Evolutionary conservation across 305 asterid genomes (phyloP).

Genomic region (Solanum hybrid): DNA sequence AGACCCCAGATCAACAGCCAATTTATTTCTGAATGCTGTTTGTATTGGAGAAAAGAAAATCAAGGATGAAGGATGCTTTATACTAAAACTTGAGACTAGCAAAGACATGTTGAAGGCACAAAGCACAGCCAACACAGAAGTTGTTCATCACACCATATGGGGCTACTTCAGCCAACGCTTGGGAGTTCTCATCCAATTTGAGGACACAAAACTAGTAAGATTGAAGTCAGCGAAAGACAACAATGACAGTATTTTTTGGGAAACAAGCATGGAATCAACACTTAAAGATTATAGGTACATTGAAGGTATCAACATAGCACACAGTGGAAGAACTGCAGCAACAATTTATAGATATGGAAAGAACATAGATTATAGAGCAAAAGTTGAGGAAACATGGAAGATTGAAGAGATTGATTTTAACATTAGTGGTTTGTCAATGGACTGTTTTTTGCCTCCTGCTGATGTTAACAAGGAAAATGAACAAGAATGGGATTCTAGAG

Average conservation of each 20-base stretch:
- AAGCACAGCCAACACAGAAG: constrained; percentile 53
- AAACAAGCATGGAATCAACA: constrained; percentile 59
- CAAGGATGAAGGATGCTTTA: constrained; percentile 69
- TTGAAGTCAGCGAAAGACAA: constrained; percentile 63
- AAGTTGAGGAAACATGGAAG: constrained; percentile 68
- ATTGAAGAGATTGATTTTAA: constrained; percentile 86
- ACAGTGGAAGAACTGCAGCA: constrained; percentile 59
- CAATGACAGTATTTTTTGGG: constrained; percentile 62
- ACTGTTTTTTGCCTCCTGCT: constrained; percentile 86
- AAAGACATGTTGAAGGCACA: constrained; percentile 56
- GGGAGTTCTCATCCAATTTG: constrained; percentile 68
- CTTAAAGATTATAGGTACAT: constrained; percentile 64
- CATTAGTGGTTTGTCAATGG: constrained; percentile 53
- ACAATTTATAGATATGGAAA: constrained; percentile 76
- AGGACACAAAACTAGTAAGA: constrained; percentile 64
- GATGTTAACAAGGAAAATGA: constrained; percentile 17
- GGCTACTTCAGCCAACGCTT: constrained; percentile 83
- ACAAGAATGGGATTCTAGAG: neutral
- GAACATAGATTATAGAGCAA: constrained; percentile 49
- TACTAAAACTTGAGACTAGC: constrained; percentile 62
- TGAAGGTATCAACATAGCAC: constrained; percentile 80
- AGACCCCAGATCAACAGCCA: constrained; percentile 82
- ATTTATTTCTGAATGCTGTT: constrained; percentile 59
- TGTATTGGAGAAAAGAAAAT: constrained; percentile 81
- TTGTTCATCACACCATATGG: constrained; percentile 79